phyloP scores from a whole-genome alignment of 73 alveolate species.

The Paramecium sonneborni region DNA sequence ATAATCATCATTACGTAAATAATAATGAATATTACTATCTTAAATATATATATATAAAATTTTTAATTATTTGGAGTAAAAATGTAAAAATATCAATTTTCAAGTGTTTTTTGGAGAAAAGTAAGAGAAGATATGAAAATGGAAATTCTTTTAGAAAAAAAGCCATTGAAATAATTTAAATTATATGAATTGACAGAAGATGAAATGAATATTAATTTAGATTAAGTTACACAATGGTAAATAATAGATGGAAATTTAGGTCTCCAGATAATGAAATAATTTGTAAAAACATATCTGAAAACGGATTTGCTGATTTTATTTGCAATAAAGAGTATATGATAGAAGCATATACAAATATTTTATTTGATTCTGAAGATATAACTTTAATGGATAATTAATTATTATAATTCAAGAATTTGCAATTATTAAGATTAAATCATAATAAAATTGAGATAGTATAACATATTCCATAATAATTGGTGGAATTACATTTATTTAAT shows the following conservation, averaged over 20 bases:
- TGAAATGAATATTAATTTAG: constrained; percentile 27
- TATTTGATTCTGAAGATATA: constrained; percentile 48
- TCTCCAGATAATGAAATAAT: constrained; percentile 24
- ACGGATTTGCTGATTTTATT: constrained; percentile 54
- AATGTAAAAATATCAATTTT: constrained; percentile 9
- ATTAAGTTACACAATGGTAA: constrained; percentile 42
- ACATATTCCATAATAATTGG: not conserved
- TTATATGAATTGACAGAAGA: constrained; percentile 52
- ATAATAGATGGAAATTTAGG: not conserved
- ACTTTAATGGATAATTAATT: constrained; percentile 13
- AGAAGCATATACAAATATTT: constrained; percentile 28
- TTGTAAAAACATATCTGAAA: not conserved
- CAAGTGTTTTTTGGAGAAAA: constrained; percentile 33
- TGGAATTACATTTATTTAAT: constrained; percentile 15
- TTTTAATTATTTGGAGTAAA: not conserved
- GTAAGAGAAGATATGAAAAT: constrained; percentile 43
- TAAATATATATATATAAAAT: not conserved
- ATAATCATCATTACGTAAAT: not conserved
- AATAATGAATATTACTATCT: not conserved
- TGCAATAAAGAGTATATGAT: constrained; percentile 43
- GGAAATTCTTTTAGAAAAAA: constrained; percentile 29
- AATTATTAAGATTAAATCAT: constrained; percentile 30
- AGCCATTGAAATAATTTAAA: constrained; percentile 35
- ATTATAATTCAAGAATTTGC: not conserved
- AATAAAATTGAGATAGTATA: not conserved